Evolutionary conservation across 2,329 filamentous ascomycete genomes (phyloP).

Genomic region (Davidsoniella eucalypti): DNA sequence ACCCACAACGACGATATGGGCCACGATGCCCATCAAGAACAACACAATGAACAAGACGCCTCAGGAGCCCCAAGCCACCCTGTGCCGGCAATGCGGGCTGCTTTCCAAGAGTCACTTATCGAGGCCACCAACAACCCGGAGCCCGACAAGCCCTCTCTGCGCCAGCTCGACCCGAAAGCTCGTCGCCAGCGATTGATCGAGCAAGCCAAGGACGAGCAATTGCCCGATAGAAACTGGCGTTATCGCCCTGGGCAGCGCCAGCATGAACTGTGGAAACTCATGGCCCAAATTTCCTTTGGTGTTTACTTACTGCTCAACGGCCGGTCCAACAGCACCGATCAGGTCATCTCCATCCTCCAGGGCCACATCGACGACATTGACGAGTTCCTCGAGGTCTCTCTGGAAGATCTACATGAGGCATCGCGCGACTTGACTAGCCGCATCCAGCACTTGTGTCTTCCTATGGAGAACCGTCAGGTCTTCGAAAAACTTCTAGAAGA

Average conservation of each 20-base stretch:
- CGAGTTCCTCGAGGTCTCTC: constrained; percentile 69
- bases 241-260: constrained; percentile 59
- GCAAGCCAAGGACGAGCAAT: constrained; percentile 48
- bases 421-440: constrained; percentile 64
- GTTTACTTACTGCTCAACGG: constrained; percentile 73
- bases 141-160: constrained; percentile 32
- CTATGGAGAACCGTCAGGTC: constrained; percentile 63
- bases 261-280: constrained; percentile 78
- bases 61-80: constrained; percentile 39
- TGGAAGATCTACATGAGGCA: constrained; percentile 70
- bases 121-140: constrained; percentile 28
- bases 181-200: constrained; percentile 54
- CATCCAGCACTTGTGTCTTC: constrained; percentile 63
- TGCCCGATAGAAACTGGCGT: constrained; percentile 61
- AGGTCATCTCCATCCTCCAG: constrained; percentile 79
- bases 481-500: constrained; percentile 85
- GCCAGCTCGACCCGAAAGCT: constrained; percentile 38
- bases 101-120: constrained; percentile 66
- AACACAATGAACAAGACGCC: not conserved
- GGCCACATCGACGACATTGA: constrained; percentile 89
- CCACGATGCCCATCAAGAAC: not conserved
- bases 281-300: constrained; percentile 86
- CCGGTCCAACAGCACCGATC: constrained; percentile 73
- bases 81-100: constrained; percentile 58
- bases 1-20: constrained; percentile 7